Evolutionary conservation across 1,284 basidiomycete species (phyloP).

Genomic region (Naganishia sp.): DNA sequence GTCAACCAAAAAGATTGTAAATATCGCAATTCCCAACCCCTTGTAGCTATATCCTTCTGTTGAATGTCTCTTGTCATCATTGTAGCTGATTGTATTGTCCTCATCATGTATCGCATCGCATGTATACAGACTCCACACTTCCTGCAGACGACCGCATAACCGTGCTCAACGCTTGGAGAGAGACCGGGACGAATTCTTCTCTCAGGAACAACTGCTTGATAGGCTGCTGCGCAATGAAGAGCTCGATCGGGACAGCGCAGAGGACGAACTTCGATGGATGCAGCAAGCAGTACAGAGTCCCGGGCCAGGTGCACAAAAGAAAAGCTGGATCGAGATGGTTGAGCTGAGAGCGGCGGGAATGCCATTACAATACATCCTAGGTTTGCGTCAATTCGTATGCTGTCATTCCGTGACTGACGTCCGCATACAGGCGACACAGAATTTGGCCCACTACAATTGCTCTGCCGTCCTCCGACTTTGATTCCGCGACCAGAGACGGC

Average conservation of each 20-base stretch:
- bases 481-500: slow-evolving; percentile 94
- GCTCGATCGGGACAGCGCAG: slow-evolving; percentile 41
- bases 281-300: slow-evolving; percentile 31
- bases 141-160: background rate
- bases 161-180: no score
- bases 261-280: slow-evolving; percentile 50
- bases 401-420: background rate
- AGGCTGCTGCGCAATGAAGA: slow-evolving; percentile 43
- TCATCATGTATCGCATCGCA: slow-evolving; percentile 12
- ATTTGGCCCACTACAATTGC: slow-evolving; percentile 76
- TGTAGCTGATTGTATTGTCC: slow-evolving; percentile 24
- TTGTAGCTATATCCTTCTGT: slow-evolving; percentile 16
- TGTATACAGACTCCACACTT: slow-evolving; percentile 3
- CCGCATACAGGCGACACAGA: slow-evolving; percentile 71
- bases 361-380: slow-evolving; percentile 88
- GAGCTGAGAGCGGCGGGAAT: slow-evolving; percentile 62
- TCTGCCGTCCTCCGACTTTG: slow-evolving; percentile 71
- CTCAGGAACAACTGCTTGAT: background rate
- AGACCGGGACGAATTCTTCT: background rate
- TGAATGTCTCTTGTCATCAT: background rate
- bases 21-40: slow-evolving; percentile 1
- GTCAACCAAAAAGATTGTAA: slow-evolving; percentile 19
- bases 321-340: slow-evolving; percentile 40
- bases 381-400: slow-evolving; percentile 55
- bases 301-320: slow-evolving; percentile 22